Evolutionary conservation across 331 rosid genomes (phyloP), one percentile per base, ranked within the genome.

Genomic region (Phaseolus coccineus): DNA sequence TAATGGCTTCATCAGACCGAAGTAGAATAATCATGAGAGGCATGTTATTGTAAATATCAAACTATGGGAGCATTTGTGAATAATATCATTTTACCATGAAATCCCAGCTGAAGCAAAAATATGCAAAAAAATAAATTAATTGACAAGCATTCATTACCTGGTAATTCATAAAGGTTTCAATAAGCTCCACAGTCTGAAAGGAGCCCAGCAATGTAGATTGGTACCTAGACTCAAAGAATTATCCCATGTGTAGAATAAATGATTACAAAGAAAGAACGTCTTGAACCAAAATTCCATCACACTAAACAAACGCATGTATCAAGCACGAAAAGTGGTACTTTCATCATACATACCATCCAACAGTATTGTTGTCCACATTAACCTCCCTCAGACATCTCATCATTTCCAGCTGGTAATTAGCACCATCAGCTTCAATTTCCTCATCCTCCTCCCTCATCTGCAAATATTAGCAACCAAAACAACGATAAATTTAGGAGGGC

Each of bases 351-450:
- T 86, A 93, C 99, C 99, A 95, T 81, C 99, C 99, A 81, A 93
- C 98, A 0, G 99, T 95, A 71, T 95, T 95, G 53, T 95, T 95
- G 87, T 95, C 99, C 84, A 95, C 99, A 72, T 95, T 95, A 74
- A 95, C 99, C 87, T 95, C 98, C 83, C 99, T 90, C 93, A 95
- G 78, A 84, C 99, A 95, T 80, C 97, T 95, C 99, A 95, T 95
- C 99, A 95, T 93, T 80, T 95, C 99, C 22, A 95, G 98, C 89
- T 95, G 99, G 85, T 95, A 95, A 88, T 90, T 95, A 56, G 99
- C 99, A 69, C 99, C 99, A 51, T 95, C 99, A 22, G 98, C 96
- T 82, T 95, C 99, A 86, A 89, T 84, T 88, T 95, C 99, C 78
- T 95, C 99, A 70, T 95, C 99, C 83, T 93, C 98, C 81, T 95